Evolutionary conservation across 176 grass and related monocot genomes (phyloP).

Genomic region (Avena sativa): DNA sequence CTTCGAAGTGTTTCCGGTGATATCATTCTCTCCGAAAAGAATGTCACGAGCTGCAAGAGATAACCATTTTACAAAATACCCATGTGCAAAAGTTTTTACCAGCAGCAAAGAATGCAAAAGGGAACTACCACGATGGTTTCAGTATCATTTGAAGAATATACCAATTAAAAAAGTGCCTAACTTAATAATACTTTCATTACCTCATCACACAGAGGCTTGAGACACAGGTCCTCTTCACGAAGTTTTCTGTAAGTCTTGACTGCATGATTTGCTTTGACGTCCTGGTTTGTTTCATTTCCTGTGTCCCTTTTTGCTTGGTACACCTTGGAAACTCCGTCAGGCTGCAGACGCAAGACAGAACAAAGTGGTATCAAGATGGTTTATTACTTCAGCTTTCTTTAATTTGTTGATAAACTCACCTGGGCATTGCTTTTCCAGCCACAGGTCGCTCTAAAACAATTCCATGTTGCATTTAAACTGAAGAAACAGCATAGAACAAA

Average conservation of each 20-base stretch:
- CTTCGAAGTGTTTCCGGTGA: constrained; percentile 74
- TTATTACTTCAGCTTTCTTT: constrained; percentile 18
- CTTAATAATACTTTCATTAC: constrained; percentile 33
- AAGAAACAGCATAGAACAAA: constrained; percentile 41
- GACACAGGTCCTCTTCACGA: constrained; percentile 61
- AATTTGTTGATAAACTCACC: constrained; percentile 45
- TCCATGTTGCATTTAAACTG: constrained; percentile 63
- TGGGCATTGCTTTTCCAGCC: constrained; percentile 64
- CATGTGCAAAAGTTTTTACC: constrained; percentile 37
- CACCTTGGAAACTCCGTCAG: constrained; percentile 30
- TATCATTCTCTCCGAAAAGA: constrained; percentile 80
- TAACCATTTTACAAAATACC: constrained; percentile 40
- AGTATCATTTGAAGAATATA: constrained; percentile 1
- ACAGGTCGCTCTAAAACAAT: constrained; percentile 81
- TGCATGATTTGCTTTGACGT: constrained; percentile 1
- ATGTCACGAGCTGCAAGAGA: constrained; percentile 69
- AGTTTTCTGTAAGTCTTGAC: constrained; percentile 60
- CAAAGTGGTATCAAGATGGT: constrained; percentile 20
- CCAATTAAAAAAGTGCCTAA: background rate
- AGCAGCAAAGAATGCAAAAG: constrained; percentile 41
- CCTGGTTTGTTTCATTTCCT: constrained; percentile 24
- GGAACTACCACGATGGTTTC: background rate
- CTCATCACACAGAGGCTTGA: constrained; percentile 74
- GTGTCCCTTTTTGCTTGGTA: constrained; percentile 37
- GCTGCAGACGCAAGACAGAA: constrained; percentile 45